These are phyloP conservation scores for Fusarium verticillioides DNA, from an alignment of 2,329 filamentous ascomycete genomes.

Conservation along the genomic window DNA sequence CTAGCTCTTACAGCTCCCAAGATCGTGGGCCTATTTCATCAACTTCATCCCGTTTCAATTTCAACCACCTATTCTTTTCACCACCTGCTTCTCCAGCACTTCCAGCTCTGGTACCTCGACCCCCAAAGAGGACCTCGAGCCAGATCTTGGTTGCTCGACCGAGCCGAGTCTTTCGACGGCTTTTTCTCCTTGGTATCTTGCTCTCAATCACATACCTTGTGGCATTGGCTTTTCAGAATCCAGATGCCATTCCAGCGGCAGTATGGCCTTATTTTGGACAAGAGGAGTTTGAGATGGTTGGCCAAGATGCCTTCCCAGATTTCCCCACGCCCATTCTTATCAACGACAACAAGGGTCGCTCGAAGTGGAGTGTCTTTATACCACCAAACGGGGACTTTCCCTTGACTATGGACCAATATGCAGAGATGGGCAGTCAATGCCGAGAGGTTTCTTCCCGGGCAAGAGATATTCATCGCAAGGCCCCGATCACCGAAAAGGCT, in stretches of 20 bases:
- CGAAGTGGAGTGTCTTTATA: slow-evolving; percentile 85
- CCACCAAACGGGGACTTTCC: slow-evolving; percentile 75
- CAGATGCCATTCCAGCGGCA: slow-evolving; percentile 43
- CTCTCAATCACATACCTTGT: slow-evolving; percentile 63
- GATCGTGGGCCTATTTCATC: slow-evolving; percentile 67
- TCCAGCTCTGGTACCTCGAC: slow-evolving; percentile 73
- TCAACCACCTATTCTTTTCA: slow-evolving; percentile 74
- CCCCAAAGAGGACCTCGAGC: slow-evolving; percentile 66
- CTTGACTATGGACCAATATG: slow-evolving; percentile 72
- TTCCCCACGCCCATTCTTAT: slow-evolving; percentile 79
- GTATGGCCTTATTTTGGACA: slow-evolving; percentile 57
- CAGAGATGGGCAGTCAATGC: slow-evolving; percentile 75
- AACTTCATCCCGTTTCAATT: slow-evolving; percentile 71
- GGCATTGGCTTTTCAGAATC: slow-evolving; percentile 44
- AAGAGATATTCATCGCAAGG: slow-evolving; percentile 56
- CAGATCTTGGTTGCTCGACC: slow-evolving; percentile 61
- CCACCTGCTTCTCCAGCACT: slow-evolving; percentile 77
- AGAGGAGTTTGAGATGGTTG: slow-evolving; percentile 73
- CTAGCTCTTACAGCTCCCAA: slow-evolving; percentile 65
- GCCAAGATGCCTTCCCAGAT: slow-evolving; percentile 72
- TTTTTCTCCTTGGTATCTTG: slow-evolving; percentile 65
- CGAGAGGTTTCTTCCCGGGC: slow-evolving; percentile 71
- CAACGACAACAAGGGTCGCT: slow-evolving; percentile 70
- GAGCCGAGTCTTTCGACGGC: slow-evolving; percentile 65
- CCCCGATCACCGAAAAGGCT: slow-evolving; percentile 56